phyloP scores from a whole-genome alignment of 441 rosid genomes.

The Pelargonium fulgidum region DNA sequence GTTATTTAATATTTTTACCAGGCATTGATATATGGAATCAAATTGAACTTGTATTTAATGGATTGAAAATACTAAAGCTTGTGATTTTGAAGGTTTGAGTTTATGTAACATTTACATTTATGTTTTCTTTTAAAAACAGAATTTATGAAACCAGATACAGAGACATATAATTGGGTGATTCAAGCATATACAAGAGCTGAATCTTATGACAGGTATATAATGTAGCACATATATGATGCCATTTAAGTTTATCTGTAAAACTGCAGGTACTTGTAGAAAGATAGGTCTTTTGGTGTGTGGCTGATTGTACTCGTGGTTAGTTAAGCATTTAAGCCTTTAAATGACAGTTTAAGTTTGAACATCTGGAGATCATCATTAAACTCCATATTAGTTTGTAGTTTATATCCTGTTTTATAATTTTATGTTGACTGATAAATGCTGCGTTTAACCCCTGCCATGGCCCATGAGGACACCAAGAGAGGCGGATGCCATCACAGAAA shows the following conservation, averaged over 20 bases:
- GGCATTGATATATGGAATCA: neutral
- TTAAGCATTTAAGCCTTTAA: neutral
- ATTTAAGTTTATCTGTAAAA: neutral
- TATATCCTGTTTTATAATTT: neutral
- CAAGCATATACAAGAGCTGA: slow-evolving; percentile 98
- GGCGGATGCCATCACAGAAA: neutral
- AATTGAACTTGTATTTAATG: neutral
- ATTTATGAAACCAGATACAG: slow-evolving; percentile 90
- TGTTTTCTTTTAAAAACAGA: slow-evolving; percentile 35
- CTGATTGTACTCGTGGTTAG: neutral
- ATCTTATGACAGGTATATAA: slow-evolving; percentile 79
- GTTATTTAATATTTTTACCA: neutral
- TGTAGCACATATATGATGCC: slow-evolving; percentile 2
- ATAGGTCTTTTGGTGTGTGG: neutral
- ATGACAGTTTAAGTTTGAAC: neutral
- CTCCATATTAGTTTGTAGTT: neutral
- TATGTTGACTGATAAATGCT: neutral
- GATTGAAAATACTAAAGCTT: neutral
- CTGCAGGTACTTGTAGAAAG: neutral
- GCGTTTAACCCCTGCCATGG: neutral
- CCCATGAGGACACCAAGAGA: neutral
- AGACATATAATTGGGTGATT: slow-evolving; percentile 93
- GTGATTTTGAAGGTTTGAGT: slow-evolving; percentile 15
- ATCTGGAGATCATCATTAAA: neutral
- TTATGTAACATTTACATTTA: slow-evolving; percentile 15